Evolutionary conservation across 2,329 filamentous ascomycete genomes (phyloP).

Genomic region (Botrytis galanthina): DNA sequence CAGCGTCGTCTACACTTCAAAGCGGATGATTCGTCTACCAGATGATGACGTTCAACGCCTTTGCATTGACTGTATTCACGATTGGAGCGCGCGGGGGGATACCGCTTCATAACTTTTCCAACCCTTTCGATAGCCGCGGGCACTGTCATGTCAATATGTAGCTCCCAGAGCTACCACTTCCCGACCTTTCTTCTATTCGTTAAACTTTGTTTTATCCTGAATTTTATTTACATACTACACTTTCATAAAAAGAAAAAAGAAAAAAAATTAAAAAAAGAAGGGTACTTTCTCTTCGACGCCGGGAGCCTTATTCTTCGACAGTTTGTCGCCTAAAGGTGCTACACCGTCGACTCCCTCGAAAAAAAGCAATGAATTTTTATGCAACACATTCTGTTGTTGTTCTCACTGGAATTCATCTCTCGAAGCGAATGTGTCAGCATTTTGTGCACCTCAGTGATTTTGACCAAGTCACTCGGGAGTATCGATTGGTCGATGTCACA

Average conservation of each 20-base stretch:
- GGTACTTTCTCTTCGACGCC: not conserved
- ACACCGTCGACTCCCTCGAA: not conserved
- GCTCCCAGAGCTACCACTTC: not conserved
- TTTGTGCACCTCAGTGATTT: not conserved
- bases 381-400: not conserved
- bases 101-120: not conserved
- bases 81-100: conserved; percentile 6
- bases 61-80: not conserved
- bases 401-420: not conserved
- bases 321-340: not conserved
- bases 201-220: not conserved
- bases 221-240: no score
- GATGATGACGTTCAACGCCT: not conserved
- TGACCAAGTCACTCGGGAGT: not conserved
- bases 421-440: not conserved
- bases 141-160: not conserved
- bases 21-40: not conserved
- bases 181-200: not conserved
- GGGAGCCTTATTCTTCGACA: not conserved
- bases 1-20: not conserved
- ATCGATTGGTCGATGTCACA: not conserved
- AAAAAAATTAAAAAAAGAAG: no score
- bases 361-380: not conserved
- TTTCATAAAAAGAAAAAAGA: no score
- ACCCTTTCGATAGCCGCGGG: not conserved